A percentile compares a stretch with the other conserved stretches of the same genome.
These are phyloP conservation scores for Aspergillus nanangensis DNA, from an alignment of 495 filamentous ascomycete species.

Conservation along the genomic window DNA sequence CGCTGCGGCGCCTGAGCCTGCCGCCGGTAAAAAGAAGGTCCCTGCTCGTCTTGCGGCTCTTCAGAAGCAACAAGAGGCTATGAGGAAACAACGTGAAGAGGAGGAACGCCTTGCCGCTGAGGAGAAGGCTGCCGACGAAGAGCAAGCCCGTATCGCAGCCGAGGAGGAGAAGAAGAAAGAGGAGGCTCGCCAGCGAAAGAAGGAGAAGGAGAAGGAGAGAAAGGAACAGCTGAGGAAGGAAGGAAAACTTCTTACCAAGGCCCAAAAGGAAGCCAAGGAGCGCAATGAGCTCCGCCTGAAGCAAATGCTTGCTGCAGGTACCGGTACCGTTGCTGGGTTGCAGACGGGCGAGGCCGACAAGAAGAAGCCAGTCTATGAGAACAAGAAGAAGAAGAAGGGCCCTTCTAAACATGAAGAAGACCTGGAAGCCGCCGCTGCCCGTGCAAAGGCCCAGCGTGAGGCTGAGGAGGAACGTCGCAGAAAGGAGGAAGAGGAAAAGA, in stretches of 20 bases:
- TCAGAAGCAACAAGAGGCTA: conserved; percentile 88
- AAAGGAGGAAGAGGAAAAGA: conserved; percentile 58
- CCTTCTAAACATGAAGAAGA: conserved; percentile 70
- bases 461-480: conserved; percentile 72
- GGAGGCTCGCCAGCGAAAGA: conserved; percentile 72
- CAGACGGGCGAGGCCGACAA: conserved; percentile 61
- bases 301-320: conserved; percentile 89
- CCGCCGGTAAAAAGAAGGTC: conserved; percentile 83
- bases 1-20: conserved; percentile 38
- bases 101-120: conserved; percentile 62
- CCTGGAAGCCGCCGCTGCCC: conserved; percentile 56
- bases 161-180: conserved; percentile 74
- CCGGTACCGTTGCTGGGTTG: conserved; percentile 68
- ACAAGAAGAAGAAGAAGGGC: conserved; percentile 75
- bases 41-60: conserved; percentile 73
- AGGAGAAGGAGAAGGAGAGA: conserved; percentile 93
- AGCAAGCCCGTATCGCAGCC: conserved; percentile 59
- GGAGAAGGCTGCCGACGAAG: conserved; percentile 68
- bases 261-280: conserved; percentile 82
- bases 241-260: conserved; percentile 92
- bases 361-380: conserved; percentile 69
- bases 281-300: conserved; percentile 81
- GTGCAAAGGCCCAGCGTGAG: conserved; percentile 57
- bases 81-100: conserved; percentile 72
- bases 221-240: conserved; percentile 94